Conservation (phyloP, 306 rosid species). For the Rosa persica region DNA sequence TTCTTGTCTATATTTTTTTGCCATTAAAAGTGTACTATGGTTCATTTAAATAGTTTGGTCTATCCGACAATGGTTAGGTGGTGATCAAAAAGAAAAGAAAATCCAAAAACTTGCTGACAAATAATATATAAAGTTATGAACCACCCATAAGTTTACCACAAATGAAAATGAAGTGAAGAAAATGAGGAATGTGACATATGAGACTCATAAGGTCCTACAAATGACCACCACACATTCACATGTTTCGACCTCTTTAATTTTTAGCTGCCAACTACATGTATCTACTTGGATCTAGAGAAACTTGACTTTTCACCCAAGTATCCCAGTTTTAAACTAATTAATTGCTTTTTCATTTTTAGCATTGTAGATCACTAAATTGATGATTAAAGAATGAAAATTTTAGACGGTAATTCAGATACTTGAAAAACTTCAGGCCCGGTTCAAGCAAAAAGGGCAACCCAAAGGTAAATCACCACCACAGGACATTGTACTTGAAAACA, state of each 20-base stretch:
- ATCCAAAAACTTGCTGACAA: background rate
- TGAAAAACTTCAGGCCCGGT: background rate
- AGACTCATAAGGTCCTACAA: background rate
- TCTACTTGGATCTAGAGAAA: background rate
- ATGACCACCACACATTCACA: background rate
- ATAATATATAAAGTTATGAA: background rate
- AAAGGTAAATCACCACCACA: conserved; percentile 16
- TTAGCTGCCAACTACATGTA: background rate
- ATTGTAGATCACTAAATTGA: background rate
- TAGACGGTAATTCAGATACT: background rate
- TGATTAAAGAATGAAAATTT: too few relatives aligned
- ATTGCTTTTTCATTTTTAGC: background rate
- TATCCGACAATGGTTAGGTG: background rate
- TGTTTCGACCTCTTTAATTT: background rate
- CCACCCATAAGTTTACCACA: background rate
- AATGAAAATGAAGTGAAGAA: background rate
- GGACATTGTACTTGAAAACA: conserved; percentile 23
- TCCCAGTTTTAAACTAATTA: background rate
- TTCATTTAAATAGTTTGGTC: background rate
- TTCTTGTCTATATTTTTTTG: background rate
- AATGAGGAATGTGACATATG: background rate
- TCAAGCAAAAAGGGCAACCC: background rate
- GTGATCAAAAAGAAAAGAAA: background rate
- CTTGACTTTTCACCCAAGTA: background rate
- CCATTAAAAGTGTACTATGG: background rate